Conservation (phyloP, 495 filamentous ascomycete species). For the Bombardia bombarda region DNA sequence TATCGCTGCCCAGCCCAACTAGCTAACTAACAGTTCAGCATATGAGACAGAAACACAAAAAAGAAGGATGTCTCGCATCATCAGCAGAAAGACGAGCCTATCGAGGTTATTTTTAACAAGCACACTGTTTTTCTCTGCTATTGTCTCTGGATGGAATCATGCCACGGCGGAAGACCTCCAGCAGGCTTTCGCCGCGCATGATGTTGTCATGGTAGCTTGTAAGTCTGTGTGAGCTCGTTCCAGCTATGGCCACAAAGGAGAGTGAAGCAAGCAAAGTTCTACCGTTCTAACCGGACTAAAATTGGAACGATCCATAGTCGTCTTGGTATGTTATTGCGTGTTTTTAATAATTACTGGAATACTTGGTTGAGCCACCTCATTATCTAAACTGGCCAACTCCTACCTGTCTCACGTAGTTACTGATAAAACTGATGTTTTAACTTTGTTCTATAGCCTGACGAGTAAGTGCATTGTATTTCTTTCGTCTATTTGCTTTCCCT, state of each 20-base stretch:
- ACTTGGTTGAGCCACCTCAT: not conserved
- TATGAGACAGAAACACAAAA: no score
- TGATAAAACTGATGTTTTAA: no score
- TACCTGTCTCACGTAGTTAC: no score
- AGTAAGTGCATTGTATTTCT: not conserved
- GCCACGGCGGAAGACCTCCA: not conserved
- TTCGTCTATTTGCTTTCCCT: not conserved
- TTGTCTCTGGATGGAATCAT: slow-evolving; percentile 1
- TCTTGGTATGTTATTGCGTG: not conserved
- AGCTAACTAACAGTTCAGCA: no score
- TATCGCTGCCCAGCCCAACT: no score
- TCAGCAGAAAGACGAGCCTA: no score
- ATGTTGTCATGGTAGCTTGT: slow-evolving; percentile 3
- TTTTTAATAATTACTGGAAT: not conserved
- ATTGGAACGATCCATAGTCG: no score
- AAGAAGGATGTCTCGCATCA: no score
- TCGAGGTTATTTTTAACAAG: no score
- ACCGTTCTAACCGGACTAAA: no score
- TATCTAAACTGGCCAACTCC: not conserved
- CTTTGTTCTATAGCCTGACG: not conserved
- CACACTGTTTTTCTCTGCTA: no score
- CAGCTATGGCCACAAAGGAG: not conserved
- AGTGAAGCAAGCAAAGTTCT: not conserved
- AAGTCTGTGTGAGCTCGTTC: not conserved
- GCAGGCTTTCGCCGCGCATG: not conserved